phyloP scores from a whole-genome alignment of 2,329 filamentous ascomycete species.

The Rutstroemia sp. region DNA sequence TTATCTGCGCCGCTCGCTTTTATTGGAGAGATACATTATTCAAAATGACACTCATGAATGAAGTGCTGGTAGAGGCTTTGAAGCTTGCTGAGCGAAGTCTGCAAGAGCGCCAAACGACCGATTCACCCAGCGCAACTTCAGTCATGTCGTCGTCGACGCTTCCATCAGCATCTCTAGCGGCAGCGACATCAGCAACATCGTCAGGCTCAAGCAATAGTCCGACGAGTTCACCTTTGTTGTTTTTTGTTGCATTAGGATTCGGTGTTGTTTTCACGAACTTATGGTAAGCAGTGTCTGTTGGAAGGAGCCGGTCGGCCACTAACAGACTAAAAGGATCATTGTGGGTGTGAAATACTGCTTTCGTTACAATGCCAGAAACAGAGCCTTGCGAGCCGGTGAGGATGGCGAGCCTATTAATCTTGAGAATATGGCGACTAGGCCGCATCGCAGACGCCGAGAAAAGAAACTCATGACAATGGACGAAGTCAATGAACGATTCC shows the following conservation, averaged over 20 bases:
- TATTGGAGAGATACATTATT: neutral
- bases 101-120: constrained; percentile 4
- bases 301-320: neutral
- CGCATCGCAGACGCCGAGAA: constrained; percentile 80
- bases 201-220: constrained; percentile 30
- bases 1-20: neutral
- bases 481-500: constrained; percentile 96
- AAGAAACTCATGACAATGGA: constrained; percentile 99
- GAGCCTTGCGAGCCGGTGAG: constrained; percentile 66
- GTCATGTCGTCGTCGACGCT: constrained; percentile 8
- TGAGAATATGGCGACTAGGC: constrained; percentile 68
- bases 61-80: constrained; percentile 23
- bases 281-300: constrained; percentile 58
- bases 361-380: constrained; percentile 90
- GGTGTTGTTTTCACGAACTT: constrained; percentile 98
- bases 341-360: constrained; percentile 99
- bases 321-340: constrained; percentile 70
- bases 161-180: neutral
- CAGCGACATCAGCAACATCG: constrained; percentile 18
- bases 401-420: constrained; percentile 86
- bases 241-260: constrained; percentile 94
- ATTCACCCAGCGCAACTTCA: neutral
- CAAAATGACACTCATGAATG: constrained; percentile 22
- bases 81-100: constrained; percentile 18
- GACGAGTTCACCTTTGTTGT: constrained; percentile 69